Evolutionary conservation across 2,329 filamentous ascomycete species (phyloP), one percentile per base, ranked within the genome.

Genomic region (Alternaria incomplexa): DNA sequence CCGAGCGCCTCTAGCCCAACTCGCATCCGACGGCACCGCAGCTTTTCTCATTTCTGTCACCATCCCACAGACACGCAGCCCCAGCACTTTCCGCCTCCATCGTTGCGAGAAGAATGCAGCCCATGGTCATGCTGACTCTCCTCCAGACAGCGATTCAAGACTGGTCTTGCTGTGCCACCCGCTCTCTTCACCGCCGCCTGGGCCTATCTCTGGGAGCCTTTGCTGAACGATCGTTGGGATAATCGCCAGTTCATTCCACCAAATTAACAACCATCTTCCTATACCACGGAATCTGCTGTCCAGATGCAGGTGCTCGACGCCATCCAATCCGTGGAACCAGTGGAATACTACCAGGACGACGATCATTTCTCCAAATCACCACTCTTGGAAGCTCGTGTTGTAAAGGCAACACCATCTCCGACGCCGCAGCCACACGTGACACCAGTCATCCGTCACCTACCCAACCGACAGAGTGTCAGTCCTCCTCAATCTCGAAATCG

Each of bases 261-360:
- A 30, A 30, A 53, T 40, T 45, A 17, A 47, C 30, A 25, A 12
- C 43, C 28, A 43, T 40, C 30, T 22, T 53, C 25, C 50, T 36
- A 51, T 13, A 20, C 22, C 28, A 20, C 48, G 40, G 50, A 15
- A 23, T 20, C 53, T 28, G 30, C 51, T 59, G 59, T 52, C 55
- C 65, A 64, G 60, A 61, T 57, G 50, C 64, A 63, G 61, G 79
- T 80, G 77, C 73, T 72, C 61, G 66, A 65, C 58, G 65, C 71
- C 12, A 22, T 52, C 17, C 48, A 52, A 52, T 52, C 48, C 12
- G 30, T 52, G 17, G 48, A 52, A 52, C 36, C 48, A 9, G 30
- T 52, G 17, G 48, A 61, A 59, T 86, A 84, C 77, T 83, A 85
- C 71, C 80, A 82, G 65, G 84, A 86, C 79, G 84, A 86, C 79